Conservation (phyloP, 2,329 filamentous ascomycete genomes). For the Penicillium sumatraense region DNA sequence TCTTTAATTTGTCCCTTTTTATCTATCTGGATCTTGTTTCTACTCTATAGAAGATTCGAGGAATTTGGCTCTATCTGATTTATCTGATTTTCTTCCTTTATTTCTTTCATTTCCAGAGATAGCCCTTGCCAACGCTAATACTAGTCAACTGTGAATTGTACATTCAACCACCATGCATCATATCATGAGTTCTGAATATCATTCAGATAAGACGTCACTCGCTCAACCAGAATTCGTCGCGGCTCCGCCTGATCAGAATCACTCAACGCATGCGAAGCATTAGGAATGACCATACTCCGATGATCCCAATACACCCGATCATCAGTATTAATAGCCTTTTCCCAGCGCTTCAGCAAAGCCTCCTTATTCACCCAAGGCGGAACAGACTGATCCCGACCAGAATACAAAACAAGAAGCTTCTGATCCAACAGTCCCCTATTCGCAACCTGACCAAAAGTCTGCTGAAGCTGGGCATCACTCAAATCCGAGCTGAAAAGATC, state of each 20-base stretch:
- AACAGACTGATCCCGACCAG: slow-evolving; percentile 50
- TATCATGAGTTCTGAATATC: slow-evolving; percentile 20
- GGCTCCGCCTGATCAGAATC: slow-evolving; percentile 42
- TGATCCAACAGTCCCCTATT: slow-evolving; percentile 38
- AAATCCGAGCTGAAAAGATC: slow-evolving; percentile 84
- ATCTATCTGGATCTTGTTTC: too few relatives aligned
- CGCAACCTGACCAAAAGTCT: slow-evolving; percentile 63
- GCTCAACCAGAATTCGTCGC: slow-evolving; percentile 54
- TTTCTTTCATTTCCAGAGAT: too few relatives aligned
- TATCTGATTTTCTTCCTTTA: too few relatives aligned
- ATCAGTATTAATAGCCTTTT: slow-evolving; percentile 38
- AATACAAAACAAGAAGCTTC: slow-evolving; percentile 49
- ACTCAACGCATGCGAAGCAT: slow-evolving; percentile 40
- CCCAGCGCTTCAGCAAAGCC: slow-evolving; percentile 46
- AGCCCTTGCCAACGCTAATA: neutral
- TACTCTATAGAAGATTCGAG: too few relatives aligned
- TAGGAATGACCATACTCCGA: slow-evolving; percentile 51
- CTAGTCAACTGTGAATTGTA: too few relatives aligned
- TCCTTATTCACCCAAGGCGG: slow-evolving; percentile 51
- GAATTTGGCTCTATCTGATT: too few relatives aligned
- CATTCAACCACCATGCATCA: too few relatives aligned
- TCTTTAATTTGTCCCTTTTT: too few relatives aligned
- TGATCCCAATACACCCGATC: slow-evolving; percentile 49
- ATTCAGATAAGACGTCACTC: slow-evolving; percentile 57
- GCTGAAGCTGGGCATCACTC: slow-evolving; percentile 58